Conservation (phyloP, 2,329 filamentous ascomycete species). For the Ophiocordyceps camponoti-leonardi region DNA sequence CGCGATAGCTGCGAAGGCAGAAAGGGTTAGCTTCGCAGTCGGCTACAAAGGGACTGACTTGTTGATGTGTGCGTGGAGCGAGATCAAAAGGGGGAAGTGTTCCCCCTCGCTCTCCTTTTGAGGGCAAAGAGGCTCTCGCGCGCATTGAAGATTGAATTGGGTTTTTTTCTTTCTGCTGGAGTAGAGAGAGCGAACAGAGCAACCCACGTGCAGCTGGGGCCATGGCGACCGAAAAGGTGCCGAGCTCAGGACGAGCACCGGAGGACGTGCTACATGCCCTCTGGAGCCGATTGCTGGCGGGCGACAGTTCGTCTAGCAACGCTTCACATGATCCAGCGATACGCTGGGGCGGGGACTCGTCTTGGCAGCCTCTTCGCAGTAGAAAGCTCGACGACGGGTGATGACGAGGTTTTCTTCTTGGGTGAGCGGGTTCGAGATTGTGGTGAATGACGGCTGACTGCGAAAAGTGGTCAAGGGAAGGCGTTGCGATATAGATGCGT, state of each 20-base stretch:
- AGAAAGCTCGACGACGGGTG: neutral
- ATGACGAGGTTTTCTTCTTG: neutral
- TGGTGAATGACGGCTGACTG: neutral
- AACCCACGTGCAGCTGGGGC: conserved; percentile 11
- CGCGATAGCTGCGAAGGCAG: conserved; percentile 4
- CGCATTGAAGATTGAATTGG: neutral
- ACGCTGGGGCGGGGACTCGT: neutral
- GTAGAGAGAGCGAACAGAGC: conserved; percentile 1
- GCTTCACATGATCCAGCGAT: conserved; percentile 1
- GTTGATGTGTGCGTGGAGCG: neutral
- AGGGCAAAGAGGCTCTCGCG: neutral
- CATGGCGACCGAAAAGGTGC: conserved; percentile 9
- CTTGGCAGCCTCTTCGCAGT: neutral
- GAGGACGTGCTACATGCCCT: conserved; percentile 3
- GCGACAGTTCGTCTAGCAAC: neutral
- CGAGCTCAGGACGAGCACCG: conserved; percentile 1
- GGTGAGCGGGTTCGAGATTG: neutral
- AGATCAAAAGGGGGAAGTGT: neutral
- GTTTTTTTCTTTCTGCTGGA: neutral
- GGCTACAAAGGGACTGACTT: neutral
- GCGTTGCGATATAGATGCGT: neutral
- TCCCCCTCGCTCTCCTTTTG: neutral
- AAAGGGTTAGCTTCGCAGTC: conserved; percentile 4
- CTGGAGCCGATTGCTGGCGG: neutral
- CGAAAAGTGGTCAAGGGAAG: neutral